Evolutionary conservation across 345 rosid genomes (phyloP).

Genomic region (Atalantia buxifolia): DNA sequence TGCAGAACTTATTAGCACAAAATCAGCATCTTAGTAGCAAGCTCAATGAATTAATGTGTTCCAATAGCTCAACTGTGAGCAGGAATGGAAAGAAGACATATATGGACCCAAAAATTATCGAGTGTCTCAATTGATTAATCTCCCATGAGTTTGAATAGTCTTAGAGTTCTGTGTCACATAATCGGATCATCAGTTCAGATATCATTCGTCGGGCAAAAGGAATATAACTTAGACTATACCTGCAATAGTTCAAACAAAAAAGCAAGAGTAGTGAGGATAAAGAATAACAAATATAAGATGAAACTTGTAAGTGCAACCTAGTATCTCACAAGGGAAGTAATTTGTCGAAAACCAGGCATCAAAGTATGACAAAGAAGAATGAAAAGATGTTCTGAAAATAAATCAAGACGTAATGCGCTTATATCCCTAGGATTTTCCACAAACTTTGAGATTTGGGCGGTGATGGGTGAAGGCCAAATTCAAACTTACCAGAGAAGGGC

Average conservation of each 20-base stretch:
- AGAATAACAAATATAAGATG: neutral
- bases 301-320: neutral
- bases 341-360: neutral
- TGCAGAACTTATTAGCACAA: neutral
- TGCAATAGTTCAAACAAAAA: slow-evolving; percentile 38
- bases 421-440: neutral
- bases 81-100: neutral
- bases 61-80: neutral
- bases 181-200: slow-evolving; percentile 70
- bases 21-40: neutral
- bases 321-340: neutral
- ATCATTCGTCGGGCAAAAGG: slow-evolving; percentile 87
- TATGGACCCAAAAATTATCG: neutral
- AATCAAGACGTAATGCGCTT: neutral
- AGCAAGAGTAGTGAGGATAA: neutral
- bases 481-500: slow-evolving; percentile 81
- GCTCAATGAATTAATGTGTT: neutral
- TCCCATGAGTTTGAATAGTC: neutral
- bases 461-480: neutral
- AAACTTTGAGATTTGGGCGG: neutral
- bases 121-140: neutral
- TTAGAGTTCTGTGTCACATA: slow-evolving; percentile 82
- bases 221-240: slow-evolving; percentile 89
- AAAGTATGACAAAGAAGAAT: neutral
- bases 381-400: neutral